phyloP scores from a whole-genome alignment of 768 basidiomycete genomes.

The Kwoniella heveanensis region DNA sequence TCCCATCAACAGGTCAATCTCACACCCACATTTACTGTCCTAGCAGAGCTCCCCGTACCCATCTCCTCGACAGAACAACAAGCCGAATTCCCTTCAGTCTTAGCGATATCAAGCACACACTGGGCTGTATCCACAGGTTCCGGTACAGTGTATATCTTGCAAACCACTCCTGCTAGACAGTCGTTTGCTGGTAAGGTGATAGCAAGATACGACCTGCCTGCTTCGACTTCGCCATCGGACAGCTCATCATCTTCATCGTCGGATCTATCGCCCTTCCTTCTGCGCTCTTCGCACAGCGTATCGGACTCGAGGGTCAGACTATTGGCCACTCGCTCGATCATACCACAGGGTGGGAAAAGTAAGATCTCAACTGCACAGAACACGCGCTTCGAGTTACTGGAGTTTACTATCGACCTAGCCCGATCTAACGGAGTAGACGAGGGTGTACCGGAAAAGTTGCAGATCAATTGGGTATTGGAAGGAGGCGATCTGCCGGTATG shows the following conservation, averaged over 20 bases:
- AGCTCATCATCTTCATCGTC: neutral
- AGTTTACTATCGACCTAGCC: slow-evolving; percentile 30
- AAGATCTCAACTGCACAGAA: slow-evolving; percentile 4
- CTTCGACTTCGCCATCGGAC: neutral
- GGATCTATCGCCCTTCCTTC: slow-evolving; percentile 30
- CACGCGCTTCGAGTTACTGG: slow-evolving; percentile 40
- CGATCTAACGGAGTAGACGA: slow-evolving; percentile 18
- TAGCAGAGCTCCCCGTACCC: slow-evolving; percentile 37
- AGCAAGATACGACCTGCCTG: slow-evolving; percentile 32
- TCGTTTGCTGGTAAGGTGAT: slow-evolving; percentile 25
- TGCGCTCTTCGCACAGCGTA: slow-evolving; percentile 25
- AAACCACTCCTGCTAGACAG: slow-evolving; percentile 15
- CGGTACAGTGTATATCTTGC: slow-evolving; percentile 40
- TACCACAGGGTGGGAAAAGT: neutral
- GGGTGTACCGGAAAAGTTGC: slow-evolving; percentile 5
- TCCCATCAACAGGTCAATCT: too few relatives aligned
- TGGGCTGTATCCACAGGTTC: slow-evolving; percentile 44
- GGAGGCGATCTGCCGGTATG: slow-evolving; percentile 47
- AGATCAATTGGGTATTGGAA: slow-evolving; percentile 35
- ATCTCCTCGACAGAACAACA: slow-evolving; percentile 30
- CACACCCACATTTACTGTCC: slow-evolving; percentile 26
- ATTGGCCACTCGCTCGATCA: slow-evolving; percentile 32
- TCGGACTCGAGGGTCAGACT: slow-evolving; percentile 19
- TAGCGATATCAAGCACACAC: slow-evolving; percentile 12
- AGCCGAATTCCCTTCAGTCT: slow-evolving; percentile 42